Evolutionary conservation across 306 rosid species (phyloP).

Genomic region (Potentilla sterilis): DNA sequence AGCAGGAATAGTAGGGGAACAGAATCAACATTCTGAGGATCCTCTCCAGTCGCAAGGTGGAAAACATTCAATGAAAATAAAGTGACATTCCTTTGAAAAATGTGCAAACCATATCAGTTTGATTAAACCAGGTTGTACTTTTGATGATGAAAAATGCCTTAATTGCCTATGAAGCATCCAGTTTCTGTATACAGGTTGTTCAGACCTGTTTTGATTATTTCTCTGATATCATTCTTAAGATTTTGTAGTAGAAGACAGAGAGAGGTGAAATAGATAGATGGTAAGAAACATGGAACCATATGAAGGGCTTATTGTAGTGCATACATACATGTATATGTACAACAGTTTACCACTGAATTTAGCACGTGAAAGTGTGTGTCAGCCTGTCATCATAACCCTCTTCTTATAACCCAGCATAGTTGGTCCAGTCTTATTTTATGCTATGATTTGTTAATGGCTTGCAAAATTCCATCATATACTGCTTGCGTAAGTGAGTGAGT

Average conservation of each 20-base stretch:
- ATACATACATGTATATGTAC: neutral
- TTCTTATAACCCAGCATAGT: neutral
- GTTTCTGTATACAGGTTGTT: neutral
- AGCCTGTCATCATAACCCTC: neutral
- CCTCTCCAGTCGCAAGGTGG: neutral
- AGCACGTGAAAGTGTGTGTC: neutral
- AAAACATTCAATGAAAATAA: neutral
- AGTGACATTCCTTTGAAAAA: slow-evolving; percentile 2
- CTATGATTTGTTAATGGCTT: neutral
- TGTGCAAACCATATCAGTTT: slow-evolving; percentile 6
- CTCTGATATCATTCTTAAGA: neutral
- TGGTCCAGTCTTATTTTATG: neutral
- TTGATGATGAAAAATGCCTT: neutral
- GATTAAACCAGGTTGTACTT: neutral
- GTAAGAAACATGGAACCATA: neutral
- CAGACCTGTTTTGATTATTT: neutral
- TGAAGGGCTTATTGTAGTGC: neutral
- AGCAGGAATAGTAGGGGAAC: neutral
- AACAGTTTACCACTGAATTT: neutral
- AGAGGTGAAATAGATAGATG: neutral
- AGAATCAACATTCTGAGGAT: neutral
- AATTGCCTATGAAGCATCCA: neutral
- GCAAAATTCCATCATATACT: neutral
- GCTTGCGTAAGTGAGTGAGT: neutral
- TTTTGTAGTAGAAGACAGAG: neutral